A percentile compares a stretch with the other conserved stretches of the same genome.
Evolutionary conservation across 331 rosid genomes (phyloP).

Genomic region (Pyrus hybrid): DNA sequence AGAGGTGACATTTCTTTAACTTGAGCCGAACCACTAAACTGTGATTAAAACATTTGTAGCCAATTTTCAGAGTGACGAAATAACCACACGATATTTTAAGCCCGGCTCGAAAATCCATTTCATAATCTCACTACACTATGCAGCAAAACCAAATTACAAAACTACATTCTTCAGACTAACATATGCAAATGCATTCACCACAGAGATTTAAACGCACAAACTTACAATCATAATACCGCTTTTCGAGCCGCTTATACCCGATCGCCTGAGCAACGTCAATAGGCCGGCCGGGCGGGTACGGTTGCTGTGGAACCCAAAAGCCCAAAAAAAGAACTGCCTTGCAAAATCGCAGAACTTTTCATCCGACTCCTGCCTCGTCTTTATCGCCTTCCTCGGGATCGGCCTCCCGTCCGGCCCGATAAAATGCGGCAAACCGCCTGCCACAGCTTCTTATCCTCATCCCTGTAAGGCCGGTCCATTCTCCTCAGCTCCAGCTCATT

Average conservation of each 20-base stretch:
- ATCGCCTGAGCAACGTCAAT: slow-evolving; percentile 85
- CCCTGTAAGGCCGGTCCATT: slow-evolving; percentile 56
- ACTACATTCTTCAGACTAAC: background rate
- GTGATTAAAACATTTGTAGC: background rate
- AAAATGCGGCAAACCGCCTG: slow-evolving; percentile 51
- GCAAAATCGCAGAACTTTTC: slow-evolving; percentile 88
- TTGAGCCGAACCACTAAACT: background rate
- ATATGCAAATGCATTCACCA: background rate
- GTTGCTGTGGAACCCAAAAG: slow-evolving; percentile 80
- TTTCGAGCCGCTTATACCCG: slow-evolving; percentile 76
- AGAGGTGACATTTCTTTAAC: background rate
- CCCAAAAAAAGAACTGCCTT: slow-evolving; percentile 70
- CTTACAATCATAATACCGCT: slow-evolving; percentile 84
- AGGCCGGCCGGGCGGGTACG: slow-evolving; percentile 81
- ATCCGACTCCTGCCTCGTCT: slow-evolving; percentile 27
- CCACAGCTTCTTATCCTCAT: slow-evolving; percentile 67
- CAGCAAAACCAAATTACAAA: background rate
- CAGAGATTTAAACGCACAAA: background rate
- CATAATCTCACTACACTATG: background rate
- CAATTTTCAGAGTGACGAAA: background rate
- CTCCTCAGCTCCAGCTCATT: slow-evolving; percentile 54
- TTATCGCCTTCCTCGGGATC: slow-evolving; percentile 72
- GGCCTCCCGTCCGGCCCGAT: slow-evolving; percentile 80
- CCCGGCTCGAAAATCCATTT: background rate
- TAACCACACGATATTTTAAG: background rate